Conservation (phyloP, 208 protist species). For the Acanthamoeba healyi region DNA sequence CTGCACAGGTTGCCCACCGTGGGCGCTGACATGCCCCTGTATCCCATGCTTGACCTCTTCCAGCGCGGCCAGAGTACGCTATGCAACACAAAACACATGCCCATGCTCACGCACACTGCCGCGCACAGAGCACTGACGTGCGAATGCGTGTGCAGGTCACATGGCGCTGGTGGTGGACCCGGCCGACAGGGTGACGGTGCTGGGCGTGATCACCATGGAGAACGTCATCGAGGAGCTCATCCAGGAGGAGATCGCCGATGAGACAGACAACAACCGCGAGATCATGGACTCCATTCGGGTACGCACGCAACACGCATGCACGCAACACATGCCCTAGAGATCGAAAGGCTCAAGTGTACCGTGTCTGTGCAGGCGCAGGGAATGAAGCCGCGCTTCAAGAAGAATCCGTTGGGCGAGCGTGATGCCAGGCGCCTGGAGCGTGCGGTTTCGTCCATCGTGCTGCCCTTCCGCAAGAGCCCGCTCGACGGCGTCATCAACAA, state of each 20-base stretch:
- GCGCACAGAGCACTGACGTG: too few relatives aligned
- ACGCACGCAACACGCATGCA: not conserved
- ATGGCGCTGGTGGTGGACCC: slow-evolving; percentile 71
- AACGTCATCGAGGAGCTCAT: slow-evolving; percentile 87
- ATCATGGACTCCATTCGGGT: not conserved
- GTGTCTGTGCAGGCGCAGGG: not conserved
- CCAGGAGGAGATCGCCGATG: slow-evolving; percentile 55
- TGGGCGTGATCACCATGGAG: slow-evolving; percentile 86
- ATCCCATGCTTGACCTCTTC: slow-evolving; percentile 81
- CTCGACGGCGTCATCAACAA: not conserved
- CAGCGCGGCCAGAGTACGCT: slow-evolving; percentile 77
- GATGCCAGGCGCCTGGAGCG: slow-evolving; percentile 9
- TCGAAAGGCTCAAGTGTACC: too few relatives aligned
- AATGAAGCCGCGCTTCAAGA: not conserved
- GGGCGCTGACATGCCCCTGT: slow-evolving; percentile 72
- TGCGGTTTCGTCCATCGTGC: slow-evolving; percentile 12
- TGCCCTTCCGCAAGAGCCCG: slow-evolving; percentile 15
- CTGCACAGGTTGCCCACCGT: slow-evolving; percentile 67
- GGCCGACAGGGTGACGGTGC: slow-evolving; percentile 55
- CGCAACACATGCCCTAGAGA: too few relatives aligned
- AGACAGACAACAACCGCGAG: slow-evolving; percentile 35
- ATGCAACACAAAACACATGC: too few relatives aligned
- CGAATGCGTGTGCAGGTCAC: not conserved
- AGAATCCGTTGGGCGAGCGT: not conserved
- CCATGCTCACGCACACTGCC: too few relatives aligned